phyloP scores from a whole-genome alignment of 495 filamentous ascomycete genomes.

The Aspergillus avenaceus region DNA sequence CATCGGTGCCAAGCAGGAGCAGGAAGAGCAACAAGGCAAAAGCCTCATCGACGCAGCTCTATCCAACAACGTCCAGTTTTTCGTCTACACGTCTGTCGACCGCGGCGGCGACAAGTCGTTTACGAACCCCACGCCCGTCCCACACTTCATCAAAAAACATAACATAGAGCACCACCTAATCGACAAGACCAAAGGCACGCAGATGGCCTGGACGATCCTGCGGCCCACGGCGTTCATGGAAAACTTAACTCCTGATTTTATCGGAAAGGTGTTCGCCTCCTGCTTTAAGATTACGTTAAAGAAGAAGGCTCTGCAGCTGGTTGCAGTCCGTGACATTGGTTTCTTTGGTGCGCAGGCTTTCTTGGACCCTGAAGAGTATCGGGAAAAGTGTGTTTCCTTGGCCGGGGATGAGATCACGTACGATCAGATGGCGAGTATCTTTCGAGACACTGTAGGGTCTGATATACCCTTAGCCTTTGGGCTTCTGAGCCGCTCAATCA shows the following conservation, averaged over 20 bases:
- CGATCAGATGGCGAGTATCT: constrained; percentile 44
- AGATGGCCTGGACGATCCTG: constrained; percentile 59
- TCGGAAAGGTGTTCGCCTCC: constrained; percentile 56
- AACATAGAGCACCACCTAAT: constrained; percentile 60
- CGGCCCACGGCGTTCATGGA: constrained; percentile 69
- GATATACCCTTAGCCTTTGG: constrained; percentile 47
- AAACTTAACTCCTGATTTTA: constrained; percentile 53
- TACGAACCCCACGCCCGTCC: constrained; percentile 53
- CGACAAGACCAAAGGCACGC: constrained; percentile 24
- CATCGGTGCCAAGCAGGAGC: constrained; percentile 38
- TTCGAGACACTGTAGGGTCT: constrained; percentile 44
- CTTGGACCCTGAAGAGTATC: constrained; percentile 41
- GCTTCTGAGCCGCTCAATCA: constrained; percentile 30
- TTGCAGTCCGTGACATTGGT: constrained; percentile 60
- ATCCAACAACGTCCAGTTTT: constrained; percentile 52
- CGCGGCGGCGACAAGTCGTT: constrained; percentile 56
- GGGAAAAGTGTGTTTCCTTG: constrained; percentile 44
- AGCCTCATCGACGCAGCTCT: constrained; percentile 56
- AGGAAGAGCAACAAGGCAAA: constrained; percentile 60
- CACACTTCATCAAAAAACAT: constrained; percentile 63
- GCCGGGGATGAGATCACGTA: constrained; percentile 59
- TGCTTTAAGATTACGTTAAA: constrained; percentile 43
- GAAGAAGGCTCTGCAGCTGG: constrained; percentile 52
- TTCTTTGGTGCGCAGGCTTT: constrained; percentile 60
- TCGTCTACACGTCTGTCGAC: constrained; percentile 67